phyloP scores from a whole-genome alignment of 106 monocot genomes.

The Dioscorea dumetorum region DNA sequence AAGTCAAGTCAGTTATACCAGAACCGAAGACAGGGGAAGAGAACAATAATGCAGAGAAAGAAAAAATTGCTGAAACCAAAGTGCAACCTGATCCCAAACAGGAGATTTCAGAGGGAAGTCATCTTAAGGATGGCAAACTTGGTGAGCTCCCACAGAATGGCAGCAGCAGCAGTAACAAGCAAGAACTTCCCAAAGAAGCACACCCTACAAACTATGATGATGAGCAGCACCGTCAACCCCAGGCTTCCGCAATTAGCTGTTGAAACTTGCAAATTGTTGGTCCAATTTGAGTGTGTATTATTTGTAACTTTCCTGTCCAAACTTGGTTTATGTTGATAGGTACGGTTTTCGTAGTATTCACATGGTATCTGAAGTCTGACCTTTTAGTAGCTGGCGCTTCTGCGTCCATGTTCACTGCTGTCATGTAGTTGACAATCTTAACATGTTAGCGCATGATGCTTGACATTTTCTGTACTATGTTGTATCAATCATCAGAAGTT shows the following conservation, averaged over 20 bases:
- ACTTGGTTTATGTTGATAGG: neutral
- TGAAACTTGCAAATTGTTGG: neutral
- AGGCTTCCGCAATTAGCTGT: conserved; percentile 29
- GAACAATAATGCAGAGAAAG: neutral
- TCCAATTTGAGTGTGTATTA: neutral
- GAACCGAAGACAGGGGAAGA: neutral
- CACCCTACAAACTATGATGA: conserved; percentile 15
- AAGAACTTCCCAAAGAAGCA: conserved; percentile 4
- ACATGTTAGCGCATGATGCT: neutral
- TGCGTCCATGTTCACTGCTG: no score
- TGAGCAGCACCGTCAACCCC: conserved; percentile 15
- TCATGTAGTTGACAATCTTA: neutral
- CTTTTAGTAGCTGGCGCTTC: neutral
- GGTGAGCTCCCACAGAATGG: neutral
- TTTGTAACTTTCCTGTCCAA: neutral
- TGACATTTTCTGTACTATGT: neutral
- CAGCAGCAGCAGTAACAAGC: neutral
- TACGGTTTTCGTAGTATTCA: neutral
- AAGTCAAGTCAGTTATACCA: neutral
- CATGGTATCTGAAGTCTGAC: neutral
- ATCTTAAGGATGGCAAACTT: neutral
- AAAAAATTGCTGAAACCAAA: conserved; percentile 1
- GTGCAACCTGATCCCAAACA: neutral
- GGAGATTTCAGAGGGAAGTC: neutral
- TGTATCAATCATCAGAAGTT: neutral